These are phyloP conservation scores for Entomortierella lignicola DNA, from an alignment of 192 early-diverging fungal species.

Conservation along the genomic window DNA sequence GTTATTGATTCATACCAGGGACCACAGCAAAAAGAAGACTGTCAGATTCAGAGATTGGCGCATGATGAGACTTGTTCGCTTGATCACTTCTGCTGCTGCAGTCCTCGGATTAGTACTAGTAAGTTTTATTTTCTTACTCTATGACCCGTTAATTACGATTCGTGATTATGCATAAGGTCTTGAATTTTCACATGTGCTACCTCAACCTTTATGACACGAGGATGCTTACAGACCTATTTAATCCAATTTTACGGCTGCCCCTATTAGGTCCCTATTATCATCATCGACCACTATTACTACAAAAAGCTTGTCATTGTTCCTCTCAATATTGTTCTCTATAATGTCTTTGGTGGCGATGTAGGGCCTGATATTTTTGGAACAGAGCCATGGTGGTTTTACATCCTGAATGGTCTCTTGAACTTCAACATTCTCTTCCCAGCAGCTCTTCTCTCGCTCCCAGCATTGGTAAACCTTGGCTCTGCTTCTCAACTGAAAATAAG, in stretches of 20 bases:
- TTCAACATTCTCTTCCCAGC: slow-evolving; percentile 85
- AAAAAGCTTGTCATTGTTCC: slow-evolving; percentile 75
- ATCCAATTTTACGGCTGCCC: background rate
- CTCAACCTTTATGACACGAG: too few relatives aligned
- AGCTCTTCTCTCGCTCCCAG: slow-evolving; percentile 73
- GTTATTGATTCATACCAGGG: slow-evolving; percentile 60
- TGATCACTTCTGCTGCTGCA: slow-evolving; percentile 52
- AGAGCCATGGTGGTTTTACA: slow-evolving; percentile 87
- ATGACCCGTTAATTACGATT: too few relatives aligned
- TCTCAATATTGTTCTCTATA: slow-evolving; percentile 92
- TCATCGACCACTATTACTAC: slow-evolving; percentile 87
- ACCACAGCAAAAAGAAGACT: slow-evolving; percentile 52
- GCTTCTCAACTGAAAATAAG: too few relatives aligned
- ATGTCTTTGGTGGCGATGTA: slow-evolving; percentile 80
- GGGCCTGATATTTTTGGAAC: slow-evolving; percentile 89
- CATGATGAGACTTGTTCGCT: slow-evolving; percentile 52
- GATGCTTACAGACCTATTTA: too few relatives aligned
- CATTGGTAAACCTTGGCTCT: slow-evolving; percentile 67
- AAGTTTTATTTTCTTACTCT: slow-evolving; percentile 16
- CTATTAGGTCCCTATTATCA: slow-evolving; percentile 66
- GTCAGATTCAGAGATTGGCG: slow-evolving; percentile 57
- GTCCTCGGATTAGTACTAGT: slow-evolving; percentile 53
- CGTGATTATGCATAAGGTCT: too few relatives aligned
- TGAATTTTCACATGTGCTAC: too few relatives aligned
- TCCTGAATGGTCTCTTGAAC: slow-evolving; percentile 90